Base-by-base conservation (phyloP, 768 basidiomycete genomes). In the Lactifluus echinatus region DNA sequence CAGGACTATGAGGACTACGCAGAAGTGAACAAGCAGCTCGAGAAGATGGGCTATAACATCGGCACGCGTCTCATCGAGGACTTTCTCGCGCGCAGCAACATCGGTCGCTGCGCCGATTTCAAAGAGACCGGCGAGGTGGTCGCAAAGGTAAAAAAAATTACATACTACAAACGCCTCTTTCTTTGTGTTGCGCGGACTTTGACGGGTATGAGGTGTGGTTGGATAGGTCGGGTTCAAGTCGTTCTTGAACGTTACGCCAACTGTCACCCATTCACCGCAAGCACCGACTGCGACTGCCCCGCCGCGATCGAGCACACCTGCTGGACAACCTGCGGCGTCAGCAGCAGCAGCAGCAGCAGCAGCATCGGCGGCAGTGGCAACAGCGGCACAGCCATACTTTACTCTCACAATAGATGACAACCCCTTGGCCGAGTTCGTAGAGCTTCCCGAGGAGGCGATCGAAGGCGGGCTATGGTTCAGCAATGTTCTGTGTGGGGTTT, bases 1-100 rank as follows among this genome's bases (percentile, higher is more conserved):
- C 96, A 98, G 68, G 96, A 99, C 71, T 98, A 97, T 67, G 96
- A 99, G 67, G 94, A 99, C 75, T 98, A 96, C 68, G 79, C 79
- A 14, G 92, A 95, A 69, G 89, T 92, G 61, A 92, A 92, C 71
- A 94, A 91, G 70, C 94, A 99, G 70, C 84, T 99, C 2, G 95
- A 99, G 66, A 95, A 93, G 75, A 98, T 97, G 95, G 96, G 96
- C 3, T 97, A 96, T 72, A 96, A 94, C 68, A 98, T 99, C 57
- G 96, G 96, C 26, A 95, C 86, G 23, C 79, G 96, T 37, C 74
- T 99, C 53, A 96, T 99, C 56, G 96, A 99, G 68, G 96, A 99
- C 68, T 96, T 99, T 67, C 79, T 99, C 46, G 95, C 96, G 23
- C 83, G 90, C 67, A 93, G 93, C 61, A 83, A 79, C n/a, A 69